Evolutionary conservation across 2,329 filamentous ascomycete species (phyloP).

Genomic region (Penicillium concentricum): DNA sequence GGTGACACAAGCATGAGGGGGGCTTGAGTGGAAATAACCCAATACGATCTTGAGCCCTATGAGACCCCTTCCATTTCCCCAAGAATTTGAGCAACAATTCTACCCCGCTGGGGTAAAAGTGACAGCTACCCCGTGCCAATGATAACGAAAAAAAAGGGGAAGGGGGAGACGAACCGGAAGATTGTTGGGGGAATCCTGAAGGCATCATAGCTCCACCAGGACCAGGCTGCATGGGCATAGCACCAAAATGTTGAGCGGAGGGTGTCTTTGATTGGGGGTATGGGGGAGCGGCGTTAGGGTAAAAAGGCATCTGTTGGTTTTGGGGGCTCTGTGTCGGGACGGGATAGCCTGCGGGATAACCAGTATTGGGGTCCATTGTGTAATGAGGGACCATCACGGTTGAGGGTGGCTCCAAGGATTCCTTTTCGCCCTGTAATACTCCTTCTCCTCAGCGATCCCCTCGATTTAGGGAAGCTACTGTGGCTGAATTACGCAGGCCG

Average conservation of each 20-base stretch:
- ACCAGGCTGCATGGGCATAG: conserved; percentile 36
- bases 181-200: conserved; percentile 36
- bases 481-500: conserved; percentile 20
- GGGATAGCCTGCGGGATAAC: conserved; percentile 35
- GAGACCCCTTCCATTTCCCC: neutral
- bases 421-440: conserved; percentile 15
- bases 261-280: conserved; percentile 35
- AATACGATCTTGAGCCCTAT: conserved; percentile 6
- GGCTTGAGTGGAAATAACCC: neutral
- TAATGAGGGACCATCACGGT: conserved; percentile 13
- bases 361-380: conserved; percentile 27
- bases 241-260: conserved; percentile 31
- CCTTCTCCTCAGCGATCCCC: conserved; percentile 8
- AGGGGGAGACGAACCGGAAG: conserved; percentile 32
- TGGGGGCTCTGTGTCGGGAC: conserved; percentile 33
- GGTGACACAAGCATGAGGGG: neutral
- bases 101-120: conserved; percentile 6
- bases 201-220: conserved; percentile 42
- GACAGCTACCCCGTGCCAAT: conserved; percentile 11
- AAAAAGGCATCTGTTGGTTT: conserved; percentile 36
- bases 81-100: neutral
- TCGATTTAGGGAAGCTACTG: conserved; percentile 9
- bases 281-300: conserved; percentile 33
- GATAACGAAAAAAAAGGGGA: conserved; percentile 9
- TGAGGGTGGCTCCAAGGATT: conserved; percentile 1